Evolutionary conservation across 805 yeast species (phyloP).

Genomic region (Cyberlindnera euphorbiae): DNA sequence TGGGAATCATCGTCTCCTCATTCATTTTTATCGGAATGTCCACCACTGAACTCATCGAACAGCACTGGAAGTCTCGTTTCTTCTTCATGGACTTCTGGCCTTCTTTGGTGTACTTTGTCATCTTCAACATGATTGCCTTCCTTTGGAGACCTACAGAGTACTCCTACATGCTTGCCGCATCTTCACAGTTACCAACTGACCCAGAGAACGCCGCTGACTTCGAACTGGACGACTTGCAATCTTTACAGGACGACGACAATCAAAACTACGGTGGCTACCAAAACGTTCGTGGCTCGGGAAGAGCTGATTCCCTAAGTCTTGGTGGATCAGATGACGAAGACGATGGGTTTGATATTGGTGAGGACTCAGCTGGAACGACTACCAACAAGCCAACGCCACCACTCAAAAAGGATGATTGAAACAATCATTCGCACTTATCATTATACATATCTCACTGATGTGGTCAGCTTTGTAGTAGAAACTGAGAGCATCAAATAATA

Average conservation of each 20-base stretch:
- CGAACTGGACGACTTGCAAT: slow-evolving; percentile 52
- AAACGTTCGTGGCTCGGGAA: slow-evolving; percentile 23
- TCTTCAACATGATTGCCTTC: slow-evolving; percentile 78
- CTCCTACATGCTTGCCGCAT: slow-evolving; percentile 89
- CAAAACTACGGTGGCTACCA: slow-evolving; percentile 18
- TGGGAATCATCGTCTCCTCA: slow-evolving; percentile 66
- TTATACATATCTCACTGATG: too few species aligned
- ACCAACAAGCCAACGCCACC: slow-evolving; percentile 2
- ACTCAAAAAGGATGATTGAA: neutral
- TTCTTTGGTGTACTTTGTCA: slow-evolving; percentile 76
- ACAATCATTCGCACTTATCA: too few species aligned
- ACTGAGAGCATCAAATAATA: too few species aligned
- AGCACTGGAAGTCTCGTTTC: slow-evolving; percentile 88
- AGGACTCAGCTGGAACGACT: neutral
- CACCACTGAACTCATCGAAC: slow-evolving; percentile 70
- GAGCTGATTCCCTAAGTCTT: slow-evolving; percentile 24
- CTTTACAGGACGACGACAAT: slow-evolving; percentile 32
- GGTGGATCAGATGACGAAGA: slow-evolving; percentile 21
- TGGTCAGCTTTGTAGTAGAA: too few species aligned
- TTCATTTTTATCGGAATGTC: slow-evolving; percentile 71
- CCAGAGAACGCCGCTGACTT: slow-evolving; percentile 65
- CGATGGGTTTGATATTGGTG: slow-evolving; percentile 2
- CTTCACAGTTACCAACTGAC: slow-evolving; percentile 86
- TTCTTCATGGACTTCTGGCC: slow-evolving; percentile 95
- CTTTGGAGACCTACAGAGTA: slow-evolving; percentile 98